Conservation (phyloP, 805 yeast genomes). For the Schwanniomyces polymorphus region DNA sequence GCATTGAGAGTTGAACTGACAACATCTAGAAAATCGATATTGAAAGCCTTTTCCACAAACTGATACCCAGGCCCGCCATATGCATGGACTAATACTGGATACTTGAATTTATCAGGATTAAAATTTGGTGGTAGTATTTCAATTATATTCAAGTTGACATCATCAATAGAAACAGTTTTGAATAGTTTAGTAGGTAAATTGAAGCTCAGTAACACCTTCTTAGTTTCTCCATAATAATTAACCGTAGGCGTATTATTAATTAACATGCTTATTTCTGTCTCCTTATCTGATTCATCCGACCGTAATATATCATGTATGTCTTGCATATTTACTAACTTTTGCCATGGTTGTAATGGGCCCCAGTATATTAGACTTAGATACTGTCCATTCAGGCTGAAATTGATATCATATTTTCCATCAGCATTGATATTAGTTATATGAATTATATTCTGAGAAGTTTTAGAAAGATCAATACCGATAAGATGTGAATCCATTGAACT, state of each 20-base stretch:
- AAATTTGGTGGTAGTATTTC: conserved; percentile 65
- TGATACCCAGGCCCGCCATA: conserved; percentile 87
- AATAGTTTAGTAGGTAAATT: conserved; percentile 54
- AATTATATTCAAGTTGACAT: conserved; percentile 46
- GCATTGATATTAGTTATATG: conserved; percentile 49
- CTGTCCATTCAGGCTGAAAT: conserved; percentile 74
- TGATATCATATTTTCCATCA: conserved; percentile 64
- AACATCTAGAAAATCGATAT: conserved; percentile 57
- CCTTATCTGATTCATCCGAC: conserved; percentile 6
- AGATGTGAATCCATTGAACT: conserved; percentile 83
- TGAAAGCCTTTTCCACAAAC: conserved; percentile 47
- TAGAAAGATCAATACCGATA: conserved; percentile 57
- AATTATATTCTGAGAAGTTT: conserved; percentile 35
- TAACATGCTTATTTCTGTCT: conserved; percentile 8
- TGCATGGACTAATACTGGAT: conserved; percentile 66
- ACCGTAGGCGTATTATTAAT: conserved; percentile 12
- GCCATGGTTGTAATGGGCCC: conserved; percentile 83
- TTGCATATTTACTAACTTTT: conserved; percentile 54
- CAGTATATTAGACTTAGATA: conserved; percentile 62
- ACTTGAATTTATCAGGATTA: conserved; percentile 39
- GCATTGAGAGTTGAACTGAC: conserved; percentile 58
- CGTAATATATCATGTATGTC: conserved; percentile 14
- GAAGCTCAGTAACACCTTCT: conserved; percentile 24
- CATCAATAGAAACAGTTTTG: conserved; percentile 27
- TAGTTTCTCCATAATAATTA: conserved; percentile 16